Conservation (phyloP, 2,329 filamentous ascomycete genomes). For the Talaromyces islandicus region DNA sequence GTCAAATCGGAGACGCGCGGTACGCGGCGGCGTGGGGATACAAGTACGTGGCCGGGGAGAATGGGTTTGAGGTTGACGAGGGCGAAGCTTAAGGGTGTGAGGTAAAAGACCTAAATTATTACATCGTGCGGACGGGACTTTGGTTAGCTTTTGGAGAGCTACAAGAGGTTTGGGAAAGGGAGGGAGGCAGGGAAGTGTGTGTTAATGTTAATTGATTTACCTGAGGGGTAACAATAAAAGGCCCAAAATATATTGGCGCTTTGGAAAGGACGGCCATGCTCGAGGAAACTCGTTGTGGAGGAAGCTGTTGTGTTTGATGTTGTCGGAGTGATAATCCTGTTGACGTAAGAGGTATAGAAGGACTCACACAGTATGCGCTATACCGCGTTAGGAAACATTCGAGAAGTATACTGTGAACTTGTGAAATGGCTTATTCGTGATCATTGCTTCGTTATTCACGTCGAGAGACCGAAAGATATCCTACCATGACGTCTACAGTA, state of each 20-base stretch:
- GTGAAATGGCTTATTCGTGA: not conserved
- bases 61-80: constrained; percentile 95
- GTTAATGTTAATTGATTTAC: constrained; percentile 36
- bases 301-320: not conserved
- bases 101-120: constrained; percentile 69
- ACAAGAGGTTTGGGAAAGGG: not conserved
- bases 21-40: constrained; percentile 68
- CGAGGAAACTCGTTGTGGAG: not conserved
- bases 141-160: not conserved
- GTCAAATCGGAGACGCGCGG: constrained; percentile 71
- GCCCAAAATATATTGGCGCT: constrained; percentile 61
- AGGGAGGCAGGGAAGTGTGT: not conserved
- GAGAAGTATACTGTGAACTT: not conserved
- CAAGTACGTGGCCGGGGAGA: constrained; percentile 84
- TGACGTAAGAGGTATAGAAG: not conserved
- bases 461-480: not conserved
- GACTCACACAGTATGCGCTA: not conserved
- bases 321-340: not conserved
- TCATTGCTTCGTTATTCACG: not conserved
- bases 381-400: not conserved
- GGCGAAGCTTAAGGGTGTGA: constrained; percentile 72
- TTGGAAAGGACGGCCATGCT: constrained; percentile 12
- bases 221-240: constrained; percentile 70
- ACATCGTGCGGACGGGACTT: not conserved
- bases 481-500: not conserved